phyloP scores from a whole-genome alignment of 352 stramenopile genomes.

The Phytophthora parvispora region DNA sequence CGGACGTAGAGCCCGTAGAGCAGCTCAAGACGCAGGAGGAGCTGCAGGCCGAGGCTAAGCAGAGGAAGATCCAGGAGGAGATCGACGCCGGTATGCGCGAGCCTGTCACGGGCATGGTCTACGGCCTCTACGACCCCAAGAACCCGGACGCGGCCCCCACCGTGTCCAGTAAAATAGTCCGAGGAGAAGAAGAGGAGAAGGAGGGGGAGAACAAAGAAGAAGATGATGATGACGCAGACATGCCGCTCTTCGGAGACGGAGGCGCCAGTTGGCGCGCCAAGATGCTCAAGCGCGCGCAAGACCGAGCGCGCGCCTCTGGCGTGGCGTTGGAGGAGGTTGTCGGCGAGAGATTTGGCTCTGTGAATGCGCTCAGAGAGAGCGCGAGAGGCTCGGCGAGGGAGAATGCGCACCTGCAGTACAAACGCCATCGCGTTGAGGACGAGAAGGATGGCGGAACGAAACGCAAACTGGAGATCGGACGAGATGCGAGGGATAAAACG shows the following conservation, averaged over 20 bases:
- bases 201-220: conserved; percentile 9
- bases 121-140: conserved; percentile 86
- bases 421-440: conserved; percentile 45
- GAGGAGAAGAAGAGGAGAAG: conserved; percentile 10
- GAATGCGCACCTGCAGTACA: conserved; percentile 80
- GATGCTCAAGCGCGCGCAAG: conserved; percentile 81
- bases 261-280: conserved; percentile 88
- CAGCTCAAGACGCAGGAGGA: conserved; percentile 54
- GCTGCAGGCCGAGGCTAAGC: conserved; percentile 50
- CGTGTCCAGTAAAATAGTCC: conserved; percentile 32
- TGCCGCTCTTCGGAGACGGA: conserved; percentile 71
- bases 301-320: conserved; percentile 64
- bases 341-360: conserved; percentile 61
- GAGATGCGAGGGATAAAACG: conserved; percentile 70
- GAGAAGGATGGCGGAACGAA: conserved; percentile 10
- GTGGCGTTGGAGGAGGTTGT: conserved; percentile 72
- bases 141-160: conserved; percentile 57
- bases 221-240: conserved; percentile 9
- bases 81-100: conserved; percentile 81
- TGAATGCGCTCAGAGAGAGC: conserved; percentile 66
- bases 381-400: conserved; percentile 53
- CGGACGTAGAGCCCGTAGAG: conserved; percentile 22
- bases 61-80: conserved; percentile 76
- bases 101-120: conserved; percentile 83
- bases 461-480: conserved; percentile 50